phyloP scores from a whole-genome alignment of 2,329 filamentous ascomycete species.

The Chaetomiaceae sp. region DNA sequence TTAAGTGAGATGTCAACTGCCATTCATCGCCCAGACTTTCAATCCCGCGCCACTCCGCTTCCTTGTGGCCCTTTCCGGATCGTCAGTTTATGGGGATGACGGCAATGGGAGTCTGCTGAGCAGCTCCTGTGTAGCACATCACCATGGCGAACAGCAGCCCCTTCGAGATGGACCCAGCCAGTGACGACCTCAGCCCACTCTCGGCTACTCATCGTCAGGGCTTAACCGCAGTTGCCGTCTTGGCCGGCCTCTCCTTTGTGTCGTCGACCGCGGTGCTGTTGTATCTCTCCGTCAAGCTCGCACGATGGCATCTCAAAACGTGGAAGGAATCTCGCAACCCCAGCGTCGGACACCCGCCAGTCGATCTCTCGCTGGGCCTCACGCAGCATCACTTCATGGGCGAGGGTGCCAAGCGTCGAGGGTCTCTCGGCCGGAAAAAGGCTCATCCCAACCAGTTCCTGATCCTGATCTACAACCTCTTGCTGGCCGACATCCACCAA shows the following conservation, averaged over 20 bases:
- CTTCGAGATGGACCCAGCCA: conserved; percentile 8
- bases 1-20: background rate
- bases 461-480: conserved; percentile 54
- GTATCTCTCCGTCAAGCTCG: conserved; percentile 30
- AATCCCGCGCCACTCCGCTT: background rate
- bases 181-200: conserved; percentile 23
- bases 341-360: background rate
- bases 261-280: conserved; percentile 22
- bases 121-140: background rate
- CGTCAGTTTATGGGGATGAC: background rate
- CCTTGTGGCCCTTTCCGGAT: background rate
- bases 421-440: conserved; percentile 8
- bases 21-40: background rate
- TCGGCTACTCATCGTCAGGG: conserved; percentile 23
- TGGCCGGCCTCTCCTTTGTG: conserved; percentile 27
- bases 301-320: conserved; percentile 25
- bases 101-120: conserved; percentile 6
- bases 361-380: conserved; percentile 29
- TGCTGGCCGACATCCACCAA: conserved; percentile 55
- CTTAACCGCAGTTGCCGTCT: conserved; percentile 22
- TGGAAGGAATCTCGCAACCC: conserved; percentile 1
- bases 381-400: conserved; percentile 25
- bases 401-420: background rate
- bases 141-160: conserved; percentile 10
- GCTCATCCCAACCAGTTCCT: conserved; percentile 49